Conservation (phyloP, 2,329 filamentous ascomycete species). For the Bipolaris cookei region DNA sequence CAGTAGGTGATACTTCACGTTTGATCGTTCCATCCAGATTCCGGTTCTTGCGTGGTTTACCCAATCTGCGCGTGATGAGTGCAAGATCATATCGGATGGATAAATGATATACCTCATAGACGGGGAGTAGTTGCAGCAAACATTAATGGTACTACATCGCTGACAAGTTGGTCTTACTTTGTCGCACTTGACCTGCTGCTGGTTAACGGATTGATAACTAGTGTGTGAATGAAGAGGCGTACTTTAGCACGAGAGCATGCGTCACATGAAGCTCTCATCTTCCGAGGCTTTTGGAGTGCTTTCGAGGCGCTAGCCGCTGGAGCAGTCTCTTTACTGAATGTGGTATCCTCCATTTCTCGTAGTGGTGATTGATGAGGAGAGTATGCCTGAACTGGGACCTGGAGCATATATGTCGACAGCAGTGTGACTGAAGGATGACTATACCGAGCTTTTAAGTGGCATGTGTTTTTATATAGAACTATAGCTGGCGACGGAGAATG, state of each 20-base stretch:
- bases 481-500: slow-evolving; percentile 25
- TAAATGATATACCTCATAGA: slow-evolving; percentile 46
- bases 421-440: slow-evolving; percentile 21
- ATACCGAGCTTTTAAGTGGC: slow-evolving; percentile 25
- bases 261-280: slow-evolving; percentile 49
- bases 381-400: slow-evolving; percentile 36
- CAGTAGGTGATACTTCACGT: slow-evolving; percentile 44
- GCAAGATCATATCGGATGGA: neutral
- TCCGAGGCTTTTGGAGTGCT: slow-evolving; percentile 42
- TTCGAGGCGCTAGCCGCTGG: slow-evolving; percentile 30
- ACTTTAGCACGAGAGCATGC: slow-evolving; percentile 48
- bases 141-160: slow-evolving; percentile 46
- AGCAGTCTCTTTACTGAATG: slow-evolving; percentile 25
- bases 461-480: slow-evolving; percentile 42
- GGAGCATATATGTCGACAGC: slow-evolving; percentile 37
- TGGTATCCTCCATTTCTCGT: slow-evolving; percentile 35
- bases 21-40: slow-evolving; percentile 46
- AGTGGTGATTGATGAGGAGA: slow-evolving; percentile 31
- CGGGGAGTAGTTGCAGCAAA: slow-evolving; percentile 50
- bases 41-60: slow-evolving; percentile 48
- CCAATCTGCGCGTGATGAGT: slow-evolving; percentile 37
- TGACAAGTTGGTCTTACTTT: slow-evolving; percentile 48
- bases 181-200: slow-evolving; percentile 44
- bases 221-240: neutral
- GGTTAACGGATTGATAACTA: slow-evolving; percentile 8